Percentiles rank a stretch among this genome's conserved stretches.
phyloP scores from a whole-genome alignment of 306 rosid species.

The Astragalus glycyphyllos region DNA sequence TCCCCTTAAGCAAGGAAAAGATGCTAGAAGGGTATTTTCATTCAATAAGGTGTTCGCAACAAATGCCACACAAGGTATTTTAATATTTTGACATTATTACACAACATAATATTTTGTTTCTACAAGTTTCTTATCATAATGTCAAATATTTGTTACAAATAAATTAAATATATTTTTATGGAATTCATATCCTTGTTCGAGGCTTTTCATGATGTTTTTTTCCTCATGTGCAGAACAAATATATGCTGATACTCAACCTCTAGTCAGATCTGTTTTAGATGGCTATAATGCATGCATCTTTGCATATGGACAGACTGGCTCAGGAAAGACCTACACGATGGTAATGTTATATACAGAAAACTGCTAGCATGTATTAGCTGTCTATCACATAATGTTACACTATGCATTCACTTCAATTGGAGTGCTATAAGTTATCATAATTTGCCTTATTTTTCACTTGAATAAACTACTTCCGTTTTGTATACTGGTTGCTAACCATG shows the following conservation, averaged over 20 bases:
- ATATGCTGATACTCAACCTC: constrained; percentile 76
- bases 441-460: not conserved
- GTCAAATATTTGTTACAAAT: not conserved
- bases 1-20: constrained; percentile 89
- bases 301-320: constrained; percentile 98
- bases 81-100: constrained; percentile 20
- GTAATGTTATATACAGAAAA: constrained; percentile 50
- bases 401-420: constrained; percentile 4
- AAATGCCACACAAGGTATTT: constrained; percentile 86
- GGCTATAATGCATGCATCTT: constrained; percentile 94
- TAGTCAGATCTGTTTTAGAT: constrained; percentile 86
- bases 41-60: constrained; percentile 91
- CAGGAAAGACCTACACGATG: constrained; percentile 98
- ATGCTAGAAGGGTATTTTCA: constrained; percentile 82
- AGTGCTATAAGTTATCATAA: not conserved
- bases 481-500: constrained; percentile 20
- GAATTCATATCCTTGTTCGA: constrained; percentile 20
- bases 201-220: constrained; percentile 39
- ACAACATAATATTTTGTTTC: constrained; percentile 9
- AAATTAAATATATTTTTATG: not conserved
- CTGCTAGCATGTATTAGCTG: not conserved
- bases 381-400: not conserved
- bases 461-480: not conserved
- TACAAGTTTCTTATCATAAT: constrained; percentile 4
- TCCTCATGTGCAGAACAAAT: constrained; percentile 84